Evolutionary conservation across 2,329 filamentous ascomycete genomes (phyloP).

Genomic region (Pseudopyricularia javanii): DNA sequence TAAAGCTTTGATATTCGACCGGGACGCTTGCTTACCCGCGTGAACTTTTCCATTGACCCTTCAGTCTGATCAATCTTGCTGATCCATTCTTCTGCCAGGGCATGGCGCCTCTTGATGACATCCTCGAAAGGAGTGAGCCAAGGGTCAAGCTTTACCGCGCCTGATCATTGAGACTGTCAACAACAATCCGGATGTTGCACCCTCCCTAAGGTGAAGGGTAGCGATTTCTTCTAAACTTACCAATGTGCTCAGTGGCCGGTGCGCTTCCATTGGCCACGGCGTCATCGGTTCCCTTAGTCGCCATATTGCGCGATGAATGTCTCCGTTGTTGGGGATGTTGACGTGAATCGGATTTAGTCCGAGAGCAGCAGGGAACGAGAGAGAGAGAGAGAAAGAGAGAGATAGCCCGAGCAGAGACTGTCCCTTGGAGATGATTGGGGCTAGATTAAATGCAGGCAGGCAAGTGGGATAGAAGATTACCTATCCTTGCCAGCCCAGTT

Average conservation of each 20-base stretch:
- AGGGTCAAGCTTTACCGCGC: constrained; percentile 77
- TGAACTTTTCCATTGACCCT: constrained; percentile 86
- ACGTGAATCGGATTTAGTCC: background rate
- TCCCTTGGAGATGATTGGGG: constrained; percentile 39
- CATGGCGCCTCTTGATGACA: constrained; percentile 62
- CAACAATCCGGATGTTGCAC: background rate
- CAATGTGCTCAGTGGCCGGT: constrained; percentile 51
- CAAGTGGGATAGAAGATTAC: constrained; percentile 15
- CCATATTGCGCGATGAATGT: background rate
- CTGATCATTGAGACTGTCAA: constrained; percentile 30
- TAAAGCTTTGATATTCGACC: background rate
- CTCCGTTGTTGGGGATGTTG: background rate
- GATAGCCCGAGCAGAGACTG: constrained; percentile 3
- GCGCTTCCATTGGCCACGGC: constrained; percentile 34
- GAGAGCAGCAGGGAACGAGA: background rate
- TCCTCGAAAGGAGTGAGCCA: constrained; percentile 81
- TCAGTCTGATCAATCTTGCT: constrained; percentile 70
- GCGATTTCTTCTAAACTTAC: constrained; percentile 30
- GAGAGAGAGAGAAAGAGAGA: background rate
- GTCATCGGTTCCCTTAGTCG: constrained; percentile 27
- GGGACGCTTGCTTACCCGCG: constrained; percentile 41
- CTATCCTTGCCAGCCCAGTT: constrained; percentile 12
- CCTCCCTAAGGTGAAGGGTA: constrained; percentile 10
- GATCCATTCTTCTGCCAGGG: constrained; percentile 77
- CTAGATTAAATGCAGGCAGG: background rate